phyloP scores from a whole-genome alignment of 2,329 filamentous ascomycete genomes.

The Coniochaeta ligniaria region DNA sequence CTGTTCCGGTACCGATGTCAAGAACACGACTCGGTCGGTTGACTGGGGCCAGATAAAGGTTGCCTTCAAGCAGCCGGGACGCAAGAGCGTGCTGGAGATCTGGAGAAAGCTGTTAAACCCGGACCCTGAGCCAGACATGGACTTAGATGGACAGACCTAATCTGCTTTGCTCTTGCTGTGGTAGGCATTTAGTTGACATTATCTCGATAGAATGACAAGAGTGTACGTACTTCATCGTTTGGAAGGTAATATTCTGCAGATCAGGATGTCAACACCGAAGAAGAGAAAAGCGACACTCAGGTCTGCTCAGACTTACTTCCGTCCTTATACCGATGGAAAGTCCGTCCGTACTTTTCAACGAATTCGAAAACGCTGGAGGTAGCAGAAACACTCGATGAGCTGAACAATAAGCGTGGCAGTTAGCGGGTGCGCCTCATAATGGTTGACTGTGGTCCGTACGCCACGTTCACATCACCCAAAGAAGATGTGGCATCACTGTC shows the following conservation, averaged over 20 bases:
- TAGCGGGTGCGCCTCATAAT: background rate
- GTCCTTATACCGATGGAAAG: constrained; percentile 3
- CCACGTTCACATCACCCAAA: background rate
- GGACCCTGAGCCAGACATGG: background rate
- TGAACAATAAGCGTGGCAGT: background rate
- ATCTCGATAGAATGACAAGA: background rate
- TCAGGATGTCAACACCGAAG: too few relatives aligned
- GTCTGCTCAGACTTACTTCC: background rate
- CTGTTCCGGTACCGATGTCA: constrained; percentile 37
- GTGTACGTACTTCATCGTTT: constrained; percentile 8
- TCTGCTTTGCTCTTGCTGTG: constrained; percentile 14
- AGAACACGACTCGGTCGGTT: constrained; percentile 31
- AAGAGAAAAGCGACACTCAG: background rate
- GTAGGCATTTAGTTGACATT: background rate
- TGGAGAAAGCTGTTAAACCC: constrained; percentile 3
- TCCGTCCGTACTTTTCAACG: constrained; percentile 4
- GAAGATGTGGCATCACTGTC: constrained; percentile 2
- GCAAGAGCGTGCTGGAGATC: constrained; percentile 26
- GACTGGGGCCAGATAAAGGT: constrained; percentile 36
- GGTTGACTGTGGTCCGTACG: background rate
- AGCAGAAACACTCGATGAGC: constrained; percentile 3
- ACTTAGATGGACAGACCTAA: constrained; percentile 6
- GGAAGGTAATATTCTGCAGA: constrained; percentile 7
- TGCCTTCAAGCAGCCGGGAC: constrained; percentile 31
- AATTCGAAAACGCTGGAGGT: constrained; percentile 4